Evolutionary conservation across 257 asterid genomes (phyloP).

Genomic region (Nicotiana otophora): DNA sequence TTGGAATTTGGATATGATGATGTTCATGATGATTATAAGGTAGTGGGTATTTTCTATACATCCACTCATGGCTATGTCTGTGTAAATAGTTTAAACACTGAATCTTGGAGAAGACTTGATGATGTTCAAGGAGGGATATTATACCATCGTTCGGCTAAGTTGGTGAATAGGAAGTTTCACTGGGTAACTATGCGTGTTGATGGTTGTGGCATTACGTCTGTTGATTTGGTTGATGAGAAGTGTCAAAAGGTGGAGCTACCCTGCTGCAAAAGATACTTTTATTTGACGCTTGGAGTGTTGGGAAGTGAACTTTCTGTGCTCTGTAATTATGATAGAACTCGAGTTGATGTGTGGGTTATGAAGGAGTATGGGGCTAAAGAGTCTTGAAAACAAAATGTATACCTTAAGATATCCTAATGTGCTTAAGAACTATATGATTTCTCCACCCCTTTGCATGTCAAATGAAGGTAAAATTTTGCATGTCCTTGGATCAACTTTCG

Average conservation of each 20-base stretch:
- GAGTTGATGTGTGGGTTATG: neutral
- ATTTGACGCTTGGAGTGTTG: constrained; percentile 23
- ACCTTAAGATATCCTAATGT: neutral
- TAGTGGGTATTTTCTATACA: neutral
- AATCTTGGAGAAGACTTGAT: neutral
- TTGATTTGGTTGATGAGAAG: neutral
- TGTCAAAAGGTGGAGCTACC: constrained; percentile 25
- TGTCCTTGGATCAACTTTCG: constrained; percentile 16
- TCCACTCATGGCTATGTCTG: no score
- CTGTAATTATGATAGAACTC: neutral
- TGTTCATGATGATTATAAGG: neutral
- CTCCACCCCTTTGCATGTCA: constrained; percentile 20
- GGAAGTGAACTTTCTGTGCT: constrained; percentile 31
- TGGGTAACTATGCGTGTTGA: neutral
- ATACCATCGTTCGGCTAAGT: neutral
- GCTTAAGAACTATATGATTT: no score
- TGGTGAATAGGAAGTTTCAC: neutral
- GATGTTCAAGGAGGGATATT: neutral
- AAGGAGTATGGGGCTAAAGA: neutral
- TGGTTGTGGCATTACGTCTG: neutral
- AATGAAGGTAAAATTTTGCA: constrained; percentile 32
- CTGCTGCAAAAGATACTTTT: neutral
- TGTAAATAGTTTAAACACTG: neutral
- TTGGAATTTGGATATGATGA: neutral
- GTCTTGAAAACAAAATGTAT: neutral